A percentile compares a stretch with the other conserved stretches of the same genome.
phyloP scores from a whole-genome alignment of 768 basidiomycete genomes.

The Hypsizygus marmoreus region DNA sequence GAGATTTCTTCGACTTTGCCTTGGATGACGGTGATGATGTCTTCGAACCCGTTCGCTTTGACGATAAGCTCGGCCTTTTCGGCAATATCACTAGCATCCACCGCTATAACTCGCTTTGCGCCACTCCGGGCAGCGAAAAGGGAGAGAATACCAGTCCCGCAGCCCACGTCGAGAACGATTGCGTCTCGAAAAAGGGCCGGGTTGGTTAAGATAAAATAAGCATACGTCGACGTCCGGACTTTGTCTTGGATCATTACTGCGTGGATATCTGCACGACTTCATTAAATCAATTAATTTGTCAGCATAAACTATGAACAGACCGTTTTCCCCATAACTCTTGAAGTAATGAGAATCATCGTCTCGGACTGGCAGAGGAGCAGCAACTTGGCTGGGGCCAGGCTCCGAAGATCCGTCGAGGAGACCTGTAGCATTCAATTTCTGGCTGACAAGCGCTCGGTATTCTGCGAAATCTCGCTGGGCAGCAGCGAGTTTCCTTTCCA shows the following conservation, averaged over 20 bases:
- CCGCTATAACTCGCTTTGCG: constrained; percentile 86
- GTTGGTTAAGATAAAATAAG: constrained; percentile 85
- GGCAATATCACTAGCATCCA: constrained; percentile 87
- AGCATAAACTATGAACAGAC: constrained; percentile 39
- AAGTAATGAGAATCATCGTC: constrained; percentile 97
- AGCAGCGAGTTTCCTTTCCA: constrained; percentile 63
- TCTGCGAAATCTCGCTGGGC: constrained; percentile 64
- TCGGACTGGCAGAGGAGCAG: constrained; percentile 40
- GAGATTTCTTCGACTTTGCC: constrained; percentile 90
- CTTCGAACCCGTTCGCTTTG: constrained; percentile 68
- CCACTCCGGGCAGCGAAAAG: constrained; percentile 89
- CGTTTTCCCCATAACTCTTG: constrained; percentile 85
- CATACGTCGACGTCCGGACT: constrained; percentile 92
- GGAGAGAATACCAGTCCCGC: constrained; percentile 92
- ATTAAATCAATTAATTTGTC: background rate
- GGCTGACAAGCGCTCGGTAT: constrained; percentile 58
- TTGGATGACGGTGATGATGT: constrained; percentile 82
- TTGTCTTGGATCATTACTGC: constrained; percentile 96
- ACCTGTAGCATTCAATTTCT: constrained; percentile 49
- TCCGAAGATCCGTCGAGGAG: constrained; percentile 46
- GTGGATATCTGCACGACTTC: constrained; percentile 71
- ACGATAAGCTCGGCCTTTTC: constrained; percentile 78
- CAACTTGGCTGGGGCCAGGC: constrained; percentile 23
- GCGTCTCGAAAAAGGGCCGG: constrained; percentile 81
- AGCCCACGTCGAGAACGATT: constrained; percentile 92